Base-by-base conservation (phyloP, 1,284 basidiomycete genomes). In the Ceratobasidium sp. region DNA sequence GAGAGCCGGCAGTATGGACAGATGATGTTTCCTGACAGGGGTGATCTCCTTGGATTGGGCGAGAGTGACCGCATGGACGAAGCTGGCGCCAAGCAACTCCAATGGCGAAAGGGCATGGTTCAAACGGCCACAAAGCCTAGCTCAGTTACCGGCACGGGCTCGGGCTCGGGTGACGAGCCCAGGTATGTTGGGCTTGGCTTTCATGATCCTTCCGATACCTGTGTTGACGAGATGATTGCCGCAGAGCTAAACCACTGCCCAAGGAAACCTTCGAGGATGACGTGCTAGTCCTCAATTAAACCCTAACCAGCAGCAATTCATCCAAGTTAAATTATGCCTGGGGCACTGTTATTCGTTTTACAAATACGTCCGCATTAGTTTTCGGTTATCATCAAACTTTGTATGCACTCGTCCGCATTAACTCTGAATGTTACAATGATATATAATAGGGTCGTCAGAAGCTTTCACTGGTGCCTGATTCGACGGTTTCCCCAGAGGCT, bases 1-100 rank as follows among this genome's bases (percentile, higher is more conserved):
- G 90, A 92, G 59, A 93, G 92, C 77, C 87, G 89, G 0, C 85
- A 86, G 51, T 94, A 92, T 77, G 92, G 92, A 1, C 88, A 90
- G 4, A 87, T 89, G 1, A 93, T 93, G 91, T 94, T 93, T 79
- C 92, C 88, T 0, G 86, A 86, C 71, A 79, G 87, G 1, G 87
- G 86, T 54, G 83, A 82, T 11, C 84, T 83, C 31, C 87, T 88
- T 53, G 82, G 81, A 75, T 85, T 34, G 14, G 65, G 62, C 27
- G 75, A 83, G 19, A 31, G 54, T 2, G 76, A 74, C 46, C 76
- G 76, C 22, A 77, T 75, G 9, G 78, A 80, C 1, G 83, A 78
- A n/a, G 83, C 79, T 0, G 79, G 79, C 13, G 81, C 71, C 71
- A 73, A 73, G 49, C 71, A 73, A 43, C 59, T 62, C n/a, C 46